phyloP scores from a whole-genome alignment of 352 stramenopile genomes.

The Salisapilia sapeloensis region DNA sequence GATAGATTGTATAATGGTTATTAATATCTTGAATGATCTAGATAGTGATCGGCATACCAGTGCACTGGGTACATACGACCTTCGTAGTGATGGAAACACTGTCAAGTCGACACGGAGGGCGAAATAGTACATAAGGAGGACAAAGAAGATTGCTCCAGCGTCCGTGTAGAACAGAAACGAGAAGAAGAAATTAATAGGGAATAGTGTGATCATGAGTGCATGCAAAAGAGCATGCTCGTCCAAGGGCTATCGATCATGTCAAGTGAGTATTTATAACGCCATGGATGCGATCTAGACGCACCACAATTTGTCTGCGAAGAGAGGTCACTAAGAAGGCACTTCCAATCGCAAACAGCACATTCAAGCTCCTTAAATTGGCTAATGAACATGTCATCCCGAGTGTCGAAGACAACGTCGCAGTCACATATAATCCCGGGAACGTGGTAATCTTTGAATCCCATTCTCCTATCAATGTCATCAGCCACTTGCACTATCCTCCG shows the following conservation, averaged over 20 bases:
- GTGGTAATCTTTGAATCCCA: conserved; percentile 90
- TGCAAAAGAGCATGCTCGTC: conserved; percentile 40
- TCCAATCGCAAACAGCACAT: conserved; percentile 60
- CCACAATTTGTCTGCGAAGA: conserved; percentile 19
- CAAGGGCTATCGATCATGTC: conserved; percentile 7
- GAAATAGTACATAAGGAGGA: conserved; percentile 68
- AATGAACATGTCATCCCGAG: conserved; percentile 27
- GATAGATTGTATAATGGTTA: conserved; percentile 1
- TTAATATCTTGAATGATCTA: no score
- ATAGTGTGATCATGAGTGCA: conserved; percentile 44
- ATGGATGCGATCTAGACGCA: background rate
- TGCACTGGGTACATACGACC: conserved; percentile 38
- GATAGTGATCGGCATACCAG: conserved; percentile 15
- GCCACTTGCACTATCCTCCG: background rate
- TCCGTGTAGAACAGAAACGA: conserved; percentile 86
- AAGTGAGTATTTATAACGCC: background rate
- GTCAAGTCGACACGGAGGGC: conserved; percentile 30
- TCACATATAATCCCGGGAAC: conserved; percentile 78
- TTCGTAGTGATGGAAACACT: conserved; percentile 10
- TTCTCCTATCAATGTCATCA: conserved; percentile 14
- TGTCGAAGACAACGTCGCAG: conserved; percentile 21
- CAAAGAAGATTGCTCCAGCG: conserved; percentile 68
- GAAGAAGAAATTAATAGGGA: conserved; percentile 81
- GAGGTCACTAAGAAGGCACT: conserved; percentile 30
- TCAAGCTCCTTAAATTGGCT: conserved; percentile 45